Evolutionary conservation across 73 alveolate genomes (phyloP), one percentile per base, ranked within the genome.

Genomic region (Paramecium primaurelia): DNA sequence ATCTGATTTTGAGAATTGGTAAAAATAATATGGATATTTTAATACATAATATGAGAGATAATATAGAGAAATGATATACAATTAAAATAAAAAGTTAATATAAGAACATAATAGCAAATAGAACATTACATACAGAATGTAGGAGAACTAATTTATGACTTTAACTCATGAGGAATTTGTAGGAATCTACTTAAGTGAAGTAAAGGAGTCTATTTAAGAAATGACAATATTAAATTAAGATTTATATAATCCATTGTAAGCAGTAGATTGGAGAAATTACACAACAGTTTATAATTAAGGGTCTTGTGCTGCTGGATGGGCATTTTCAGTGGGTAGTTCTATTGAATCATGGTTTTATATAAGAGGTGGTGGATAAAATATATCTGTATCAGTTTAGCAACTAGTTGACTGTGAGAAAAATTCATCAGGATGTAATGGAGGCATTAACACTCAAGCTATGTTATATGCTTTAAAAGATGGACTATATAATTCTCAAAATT

Each of bases 291-390:
- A 95, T 69, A 94, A 95, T 58, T 95, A 96, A 92, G 97, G 96
- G 8, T 36, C 68, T 58, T 96, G 99, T 59, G 98, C 97, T 12
- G 85, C 97, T 14, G 96, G 98, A 86, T 96, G 96, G 95, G 96
- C 99, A n/a, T 96, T 96, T 92, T 69, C 98, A 8, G 75, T 95
- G 37, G 92, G 92, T 75, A 96, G 88, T 34, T 73, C 95, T 18
- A 71, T 95, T n/a, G 96, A 94, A 71, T 97, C 95, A 16, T 71
- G 84, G 90, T 83, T 87, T 84, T 71, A 73, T 45, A 92, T 94
- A 12, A 75, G 88, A 75, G 88, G 68, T 14, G 68, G 88, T 1
- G 77, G 86, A 68, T 16, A 30, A 28, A 68, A 40, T 75, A 40
- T 37, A 37, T 22, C 34, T 36, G 58, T 40, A 26, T 30, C 88